These are phyloP conservation scores for Nemania serpens DNA, from an alignment of 2,329 filamentous ascomycete genomes.

Conservation along the genomic window DNA sequence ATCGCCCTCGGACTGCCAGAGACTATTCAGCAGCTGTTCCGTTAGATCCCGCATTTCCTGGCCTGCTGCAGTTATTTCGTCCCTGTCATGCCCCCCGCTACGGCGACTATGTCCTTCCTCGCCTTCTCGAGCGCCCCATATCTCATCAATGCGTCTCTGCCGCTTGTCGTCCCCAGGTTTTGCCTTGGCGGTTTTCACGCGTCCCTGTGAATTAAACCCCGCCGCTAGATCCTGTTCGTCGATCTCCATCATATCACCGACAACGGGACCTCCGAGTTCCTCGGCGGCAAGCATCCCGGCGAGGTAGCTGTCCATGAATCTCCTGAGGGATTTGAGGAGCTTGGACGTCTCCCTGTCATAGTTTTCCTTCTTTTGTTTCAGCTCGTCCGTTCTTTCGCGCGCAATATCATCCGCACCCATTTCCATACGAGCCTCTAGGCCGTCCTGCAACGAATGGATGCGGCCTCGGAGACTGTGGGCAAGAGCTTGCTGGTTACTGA, in stretches of 20 bases:
- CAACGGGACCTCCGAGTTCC: conserved; percentile 80
- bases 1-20: conserved; percentile 59
- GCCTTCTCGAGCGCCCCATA: conserved; percentile 54
- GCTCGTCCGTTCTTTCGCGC: conserved; percentile 63
- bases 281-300: conserved; percentile 80
- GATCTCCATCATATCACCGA: conserved; percentile 72
- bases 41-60: conserved; percentile 64
- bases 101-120: conserved; percentile 34
- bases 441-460: conserved; percentile 62
- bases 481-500: conserved; percentile 62
- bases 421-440: conserved; percentile 60
- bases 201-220: conserved; percentile 65
- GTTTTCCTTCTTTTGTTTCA: conserved; percentile 61
- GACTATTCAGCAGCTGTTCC: conserved; percentile 63
- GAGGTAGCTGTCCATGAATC: conserved; percentile 72
- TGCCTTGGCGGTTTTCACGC: conserved; percentile 55
- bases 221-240: conserved; percentile 62
- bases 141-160: conserved; percentile 67
- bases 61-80: conserved; percentile 57
- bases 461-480: conserved; percentile 50
- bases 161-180: conserved; percentile 53
- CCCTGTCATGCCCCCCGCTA: conserved; percentile 41
- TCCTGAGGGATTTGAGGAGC: conserved; percentile 67
- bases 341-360: conserved; percentile 65
- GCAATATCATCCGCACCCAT: conserved; percentile 66